These are phyloP conservation scores for Trifolium subterraneum DNA, from an alignment of 306 rosid species.

Conservation along the genomic window DNA sequence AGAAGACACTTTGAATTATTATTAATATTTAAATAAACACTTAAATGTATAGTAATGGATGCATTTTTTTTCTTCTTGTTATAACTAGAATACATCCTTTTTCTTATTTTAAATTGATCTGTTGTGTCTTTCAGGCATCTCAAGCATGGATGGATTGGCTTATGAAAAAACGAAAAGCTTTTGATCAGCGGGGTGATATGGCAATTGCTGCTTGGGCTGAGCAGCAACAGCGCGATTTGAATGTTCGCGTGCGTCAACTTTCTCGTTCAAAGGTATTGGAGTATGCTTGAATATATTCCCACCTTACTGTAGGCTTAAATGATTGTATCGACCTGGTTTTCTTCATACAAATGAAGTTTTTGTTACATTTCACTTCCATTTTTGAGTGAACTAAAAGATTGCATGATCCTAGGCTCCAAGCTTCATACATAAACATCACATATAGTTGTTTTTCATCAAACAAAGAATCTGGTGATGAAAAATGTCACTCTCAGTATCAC, in stretches of 20 bases:
- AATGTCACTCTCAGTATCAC: neutral
- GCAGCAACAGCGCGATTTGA: conserved; percentile 89
- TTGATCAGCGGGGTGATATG: conserved; percentile 95
- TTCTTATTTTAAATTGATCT: conserved; percentile 22
- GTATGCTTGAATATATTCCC: conserved; percentile 27
- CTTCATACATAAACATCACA: conserved; percentile 16
- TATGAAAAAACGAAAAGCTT: conserved; percentile 88
- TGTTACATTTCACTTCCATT: conserved; percentile 12
- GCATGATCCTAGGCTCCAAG: neutral
- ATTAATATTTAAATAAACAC: neutral
- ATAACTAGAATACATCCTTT: neutral
- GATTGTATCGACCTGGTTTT: conserved; percentile 38
- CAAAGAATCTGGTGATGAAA: conserved; percentile 16
- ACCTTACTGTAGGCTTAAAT: conserved; percentile 39
- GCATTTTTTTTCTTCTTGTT: conserved; percentile 15
- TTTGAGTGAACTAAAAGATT: conserved; percentile 24
- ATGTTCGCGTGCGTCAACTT: conserved; percentile 84
- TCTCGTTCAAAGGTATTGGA: conserved; percentile 84
- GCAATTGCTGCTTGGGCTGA: conserved; percentile 98
- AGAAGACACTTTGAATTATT: neutral
- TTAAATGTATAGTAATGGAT: too few relatives aligned
- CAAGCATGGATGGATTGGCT: conserved; percentile 99
- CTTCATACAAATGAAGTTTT: conserved; percentile 7
- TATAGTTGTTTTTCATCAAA: conserved; percentile 19
- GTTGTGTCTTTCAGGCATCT: conserved; percentile 74